A percentile compares a stretch with the other conserved stretches of the same genome.
Evolutionary conservation across 306 rosid species (phyloP).

Genomic region (Rosa rugosa): DNA sequence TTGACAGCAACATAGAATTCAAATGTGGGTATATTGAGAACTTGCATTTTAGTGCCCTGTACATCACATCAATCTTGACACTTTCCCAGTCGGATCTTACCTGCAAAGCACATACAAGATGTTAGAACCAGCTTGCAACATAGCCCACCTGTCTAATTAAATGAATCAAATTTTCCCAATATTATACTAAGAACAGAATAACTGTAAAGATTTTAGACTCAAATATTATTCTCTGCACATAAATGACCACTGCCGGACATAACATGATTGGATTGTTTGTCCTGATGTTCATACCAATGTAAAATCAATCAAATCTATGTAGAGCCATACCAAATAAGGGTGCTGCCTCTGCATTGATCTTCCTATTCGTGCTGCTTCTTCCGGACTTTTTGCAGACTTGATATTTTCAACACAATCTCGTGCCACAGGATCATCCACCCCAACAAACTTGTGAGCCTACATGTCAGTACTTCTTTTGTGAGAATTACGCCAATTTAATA

Average conservation of each 20-base stretch:
- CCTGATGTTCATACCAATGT: background rate
- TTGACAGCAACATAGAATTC: constrained; percentile 75
- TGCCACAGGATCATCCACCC: constrained; percentile 63
- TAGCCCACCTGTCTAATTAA: background rate
- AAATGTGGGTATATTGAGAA: constrained; percentile 79
- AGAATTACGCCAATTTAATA: constrained; percentile 14
- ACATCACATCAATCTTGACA: constrained; percentile 79
- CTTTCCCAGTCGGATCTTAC: constrained; percentile 81
- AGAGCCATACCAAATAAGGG: constrained; percentile 62
- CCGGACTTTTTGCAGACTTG: constrained; percentile 80
- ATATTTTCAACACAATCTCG: constrained; percentile 59
- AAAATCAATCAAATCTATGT: constrained; percentile 4
- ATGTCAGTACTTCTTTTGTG: constrained; percentile 6
- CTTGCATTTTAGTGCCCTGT: constrained; percentile 77
- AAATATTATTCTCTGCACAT: background rate
- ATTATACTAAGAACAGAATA: background rate
- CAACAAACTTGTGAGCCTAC: constrained; percentile 79
- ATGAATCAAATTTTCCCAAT: background rate
- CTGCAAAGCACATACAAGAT: constrained; percentile 38
- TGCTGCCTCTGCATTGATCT: constrained; percentile 77
- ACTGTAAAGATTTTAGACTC: background rate
- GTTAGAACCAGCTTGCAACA: background rate
- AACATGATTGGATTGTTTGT: background rate
- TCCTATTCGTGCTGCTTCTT: constrained; percentile 84
- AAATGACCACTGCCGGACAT: background rate